Evolutionary conservation across 1,284 basidiomycete species (phyloP), one percentile per base, ranked within the genome.

Genomic region (Prillingera fragicola): DNA sequence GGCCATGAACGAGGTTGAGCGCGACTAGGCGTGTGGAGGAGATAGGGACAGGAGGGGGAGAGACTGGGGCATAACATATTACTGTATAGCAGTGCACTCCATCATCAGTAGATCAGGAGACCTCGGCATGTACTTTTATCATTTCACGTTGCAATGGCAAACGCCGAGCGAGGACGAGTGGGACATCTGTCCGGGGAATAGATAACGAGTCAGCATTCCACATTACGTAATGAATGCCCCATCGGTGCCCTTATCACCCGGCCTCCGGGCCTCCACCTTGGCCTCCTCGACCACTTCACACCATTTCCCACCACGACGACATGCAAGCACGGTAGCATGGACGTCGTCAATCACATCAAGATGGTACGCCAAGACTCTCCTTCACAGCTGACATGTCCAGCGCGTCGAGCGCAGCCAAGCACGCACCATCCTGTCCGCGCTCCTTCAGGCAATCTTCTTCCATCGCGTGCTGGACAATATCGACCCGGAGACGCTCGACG

Each of bases 1-100:
- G n/a, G 67, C 67, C n/a, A 68, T 70, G 67, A 65, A 67, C 48
- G 67, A 70, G 52, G 67, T 68, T 5, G 67, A 70, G 57, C 57
- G 57, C 7, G 50, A 55, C 34, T 55, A 52, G n/a, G 39, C 22
- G 26, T 36, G 35, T 36, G 25, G 35, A 35, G 33, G 27, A 18
- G 26, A 43, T 31, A n/a, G n/a, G n/a, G n/a, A n/a, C n/a, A n/a
- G n/a, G n/a, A n/a, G n/a, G n/a, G n/a, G n/a, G n/a, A n/a, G n/a
- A n/a, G n/a, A n/a, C n/a, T n/a, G n/a, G n/a, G n/a, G n/a, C n/a
- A n/a, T n/a, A n/a, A n/a, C n/a, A n/a, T n/a, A n/a, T n/a, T n/a
- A n/a, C n/a, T n/a, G n/a, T n/a, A n/a, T n/a, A n/a, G n/a, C n/a
- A n/a, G n/a, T n/a, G n/a, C n/a, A n/a, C n/a, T n/a, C n/a, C n/a